Conservation (phyloP, 1,284 basidiomycete genomes). For the Trichosporon coremiiforme region DNA sequence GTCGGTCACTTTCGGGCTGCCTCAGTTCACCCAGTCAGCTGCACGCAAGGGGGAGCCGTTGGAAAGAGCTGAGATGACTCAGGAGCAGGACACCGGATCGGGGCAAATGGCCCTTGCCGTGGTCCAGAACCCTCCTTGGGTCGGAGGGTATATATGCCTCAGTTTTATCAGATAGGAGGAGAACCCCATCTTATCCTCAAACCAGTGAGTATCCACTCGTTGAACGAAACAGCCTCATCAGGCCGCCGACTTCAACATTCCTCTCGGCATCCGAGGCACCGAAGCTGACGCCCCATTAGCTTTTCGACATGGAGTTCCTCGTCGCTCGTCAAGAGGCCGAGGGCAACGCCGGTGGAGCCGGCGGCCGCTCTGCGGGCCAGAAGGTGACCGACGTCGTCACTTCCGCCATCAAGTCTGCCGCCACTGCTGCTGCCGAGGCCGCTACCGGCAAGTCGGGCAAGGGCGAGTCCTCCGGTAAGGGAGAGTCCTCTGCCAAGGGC, state of each 20-base stretch:
- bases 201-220: background rate
- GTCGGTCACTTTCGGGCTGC: conserved; percentile 16
- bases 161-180: conserved; percentile 7
- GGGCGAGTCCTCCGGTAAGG: conserved; percentile 1
- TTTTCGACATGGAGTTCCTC: conserved; percentile 16
- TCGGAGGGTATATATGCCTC: background rate
- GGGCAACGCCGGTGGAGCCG: background rate
- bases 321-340: conserved; percentile 20
- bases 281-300: conserved; percentile 3
- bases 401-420: background rate
- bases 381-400: conserved; percentile 1
- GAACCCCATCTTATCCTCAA: background rate
- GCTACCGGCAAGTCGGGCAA: conserved; percentile 18
- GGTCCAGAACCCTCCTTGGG: background rate
- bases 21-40: background rate
- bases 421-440: background rate
- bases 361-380: background rate
- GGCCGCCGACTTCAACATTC: background rate
- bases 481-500: background rate
- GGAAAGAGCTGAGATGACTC: background rate
- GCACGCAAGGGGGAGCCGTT: background rate
- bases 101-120: background rate
- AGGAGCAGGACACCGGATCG: background rate
- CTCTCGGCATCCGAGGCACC: no score
- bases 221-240: no score